Base-by-base conservation (phyloP, 805 yeast species). In the Saccharomycopsis amapae region DNA sequence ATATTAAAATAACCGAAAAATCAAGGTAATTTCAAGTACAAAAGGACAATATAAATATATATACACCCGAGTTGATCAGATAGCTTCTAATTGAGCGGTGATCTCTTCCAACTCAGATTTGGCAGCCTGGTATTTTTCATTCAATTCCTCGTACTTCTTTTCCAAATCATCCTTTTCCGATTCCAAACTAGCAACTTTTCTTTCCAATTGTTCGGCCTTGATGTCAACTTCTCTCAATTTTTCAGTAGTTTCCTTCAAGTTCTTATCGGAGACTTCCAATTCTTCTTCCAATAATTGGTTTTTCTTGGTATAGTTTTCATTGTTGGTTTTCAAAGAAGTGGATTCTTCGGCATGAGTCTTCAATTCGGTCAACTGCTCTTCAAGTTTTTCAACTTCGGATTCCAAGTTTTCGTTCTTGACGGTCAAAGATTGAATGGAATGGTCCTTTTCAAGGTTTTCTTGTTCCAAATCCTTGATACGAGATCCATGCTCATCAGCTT, bases 21-120 rank as follows among this genome's bases (percentile, higher is more conserved):
- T 28, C 32, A 13, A 28, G 32, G n/a, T 28, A 28, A 28, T 28
- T 15, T 28, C n/a, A 13, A 28, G 2, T 28, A 13, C 32, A 13
- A 13, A 28, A 28, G n/a, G 13, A 28, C 13, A 13, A 13, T 28
- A n/a, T n/a, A n/a, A n/a, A n/a, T n/a, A n/a, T n/a, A n/a, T n/a
- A n/a, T n/a, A n/a, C n/a, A n/a, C n/a, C n/a, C n/a, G n/a, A n/a
- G n/a, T n/a, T n/a, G n/a, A n/a, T n/a, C n/a, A 50, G 23, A 50
- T 42, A 2, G 52, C 78, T 70, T 93, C 97, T 68, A 93, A 82
- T 72, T 94, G 96, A 64, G 88, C 87, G 66, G 88, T 82, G 72
- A 93, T 89, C 71, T 89, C 96, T 59, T 93, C 97, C 72, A 93
- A 78, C 71, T 93, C 98, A 56, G 85, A 78, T 76, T 86, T 84